A percentile compares a stretch with the other conserved stretches of the same genome.
Evolutionary conservation across 345 rosid species (phyloP).

Genomic region (Camelina neglecta): DNA sequence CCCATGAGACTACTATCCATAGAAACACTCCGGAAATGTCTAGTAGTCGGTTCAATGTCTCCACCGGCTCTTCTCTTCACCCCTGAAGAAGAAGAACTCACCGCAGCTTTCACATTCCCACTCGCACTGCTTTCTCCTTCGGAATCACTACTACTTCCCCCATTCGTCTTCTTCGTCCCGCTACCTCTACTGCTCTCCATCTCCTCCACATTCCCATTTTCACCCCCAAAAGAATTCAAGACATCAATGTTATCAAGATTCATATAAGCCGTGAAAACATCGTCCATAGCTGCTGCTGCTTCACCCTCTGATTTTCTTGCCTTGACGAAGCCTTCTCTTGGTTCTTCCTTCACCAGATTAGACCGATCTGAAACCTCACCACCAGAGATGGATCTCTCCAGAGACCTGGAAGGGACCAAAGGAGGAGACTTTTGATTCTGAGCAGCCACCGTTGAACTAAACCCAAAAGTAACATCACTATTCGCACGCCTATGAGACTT

Average conservation of each 20-base stretch:
- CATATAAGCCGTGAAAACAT: slow-evolving; percentile 67
- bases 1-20: slow-evolving; percentile 76
- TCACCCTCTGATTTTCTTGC: slow-evolving; percentile 57
- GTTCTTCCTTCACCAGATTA: slow-evolving; percentile 57
- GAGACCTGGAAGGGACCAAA: slow-evolving; percentile 57
- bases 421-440: slow-evolving; percentile 56
- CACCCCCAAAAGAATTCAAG: slow-evolving; percentile 69
- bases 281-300: slow-evolving; percentile 51
- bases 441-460: slow-evolving; percentile 47
- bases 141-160: slow-evolving; percentile 68
- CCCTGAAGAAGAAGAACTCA: slow-evolving; percentile 35
- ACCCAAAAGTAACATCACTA: slow-evolving; percentile 86
- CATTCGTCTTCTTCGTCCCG: slow-evolving; percentile 58
- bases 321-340: slow-evolving; percentile 36
- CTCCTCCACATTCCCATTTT: slow-evolving; percentile 53
- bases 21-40: slow-evolving; percentile 71
- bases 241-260: slow-evolving; percentile 68
- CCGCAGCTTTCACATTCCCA: slow-evolving; percentile 43
- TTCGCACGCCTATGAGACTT: slow-evolving; percentile 86
- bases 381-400: slow-evolving; percentile 57
- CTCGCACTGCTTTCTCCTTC: slow-evolving; percentile 70
- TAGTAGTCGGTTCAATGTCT: slow-evolving; percentile 57
- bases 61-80: slow-evolving; percentile 64
- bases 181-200: slow-evolving; percentile 62
- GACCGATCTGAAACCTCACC: slow-evolving; percentile 51